Percentiles rank a stretch among this genome's conserved stretches.
Evolutionary conservation across 2,329 filamentous ascomycete species (phyloP).

Genomic region (Daldinia sp.): DNA sequence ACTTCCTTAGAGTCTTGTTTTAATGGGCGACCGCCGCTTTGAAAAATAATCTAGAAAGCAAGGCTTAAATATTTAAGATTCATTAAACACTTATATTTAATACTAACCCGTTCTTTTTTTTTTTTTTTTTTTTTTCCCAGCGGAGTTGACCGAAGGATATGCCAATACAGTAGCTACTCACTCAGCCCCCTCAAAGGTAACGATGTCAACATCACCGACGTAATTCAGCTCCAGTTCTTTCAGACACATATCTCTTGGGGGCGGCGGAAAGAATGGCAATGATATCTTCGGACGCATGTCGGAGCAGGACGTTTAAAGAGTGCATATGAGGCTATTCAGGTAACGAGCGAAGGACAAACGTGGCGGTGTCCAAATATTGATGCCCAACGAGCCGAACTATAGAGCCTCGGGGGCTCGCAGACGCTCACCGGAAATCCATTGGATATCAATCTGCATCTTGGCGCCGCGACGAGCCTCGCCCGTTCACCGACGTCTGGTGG

Average conservation of each 20-base stretch:
- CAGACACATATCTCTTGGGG: neutral
- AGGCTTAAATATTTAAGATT: no score
- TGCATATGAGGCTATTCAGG: neutral
- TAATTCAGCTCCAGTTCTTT: neutral
- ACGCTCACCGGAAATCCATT: neutral
- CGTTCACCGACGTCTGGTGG: neutral
- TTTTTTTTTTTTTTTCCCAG: no score
- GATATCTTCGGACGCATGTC: neutral
- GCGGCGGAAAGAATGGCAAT: neutral
- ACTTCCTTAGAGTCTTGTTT: no score
- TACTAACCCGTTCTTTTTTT: no score
- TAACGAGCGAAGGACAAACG: neutral
- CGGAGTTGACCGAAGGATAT: neutral
- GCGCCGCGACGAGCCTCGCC: neutral
- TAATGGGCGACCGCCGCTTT: no score
- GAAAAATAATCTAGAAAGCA: no score
- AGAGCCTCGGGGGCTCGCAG: neutral
- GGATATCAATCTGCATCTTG: neutral
- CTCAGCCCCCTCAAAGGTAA: neutral
- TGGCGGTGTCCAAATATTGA: slow-evolving; percentile 13
- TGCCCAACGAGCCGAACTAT: neutral
- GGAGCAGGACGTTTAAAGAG: neutral
- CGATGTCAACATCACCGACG: slow-evolving; percentile 1
- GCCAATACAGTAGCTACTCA: slow-evolving; percentile 2
- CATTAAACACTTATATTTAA: no score